A percentile compares a stretch with the other conserved stretches of the same genome.
Conservation (phyloP, 257 asterid genomes). For the Nicotiana tomentosiformis region DNA sequence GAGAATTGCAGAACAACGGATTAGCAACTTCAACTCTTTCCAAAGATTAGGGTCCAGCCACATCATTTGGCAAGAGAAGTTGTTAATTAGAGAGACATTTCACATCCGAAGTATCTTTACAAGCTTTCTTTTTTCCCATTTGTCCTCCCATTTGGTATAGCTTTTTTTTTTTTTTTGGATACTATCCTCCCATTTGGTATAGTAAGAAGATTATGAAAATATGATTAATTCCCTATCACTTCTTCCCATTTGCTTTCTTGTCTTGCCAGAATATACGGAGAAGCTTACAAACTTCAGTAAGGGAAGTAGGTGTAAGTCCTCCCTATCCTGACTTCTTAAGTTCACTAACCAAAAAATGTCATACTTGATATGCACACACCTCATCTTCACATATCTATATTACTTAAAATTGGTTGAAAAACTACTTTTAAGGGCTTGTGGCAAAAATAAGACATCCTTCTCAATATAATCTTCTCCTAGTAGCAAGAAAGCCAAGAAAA, state of each 20-base stretch:
- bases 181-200: background rate
- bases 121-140: background rate
- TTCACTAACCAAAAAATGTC: background rate
- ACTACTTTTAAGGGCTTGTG: background rate
- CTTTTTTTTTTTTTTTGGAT: too few relatives aligned
- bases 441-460: background rate
- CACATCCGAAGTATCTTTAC: background rate
- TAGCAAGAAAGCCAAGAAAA: background rate
- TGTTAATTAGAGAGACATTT: background rate
- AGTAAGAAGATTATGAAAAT: background rate
- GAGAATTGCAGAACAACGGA: background rate
- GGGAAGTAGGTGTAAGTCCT: background rate
- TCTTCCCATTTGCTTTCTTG: background rate
- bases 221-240: background rate
- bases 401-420: background rate
- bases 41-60: background rate
- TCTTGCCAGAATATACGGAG: background rate
- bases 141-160: background rate
- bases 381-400: background rate
- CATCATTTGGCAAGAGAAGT: background rate
- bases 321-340: background rate
- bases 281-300: background rate
- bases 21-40: background rate
- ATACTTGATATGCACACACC: background rate
- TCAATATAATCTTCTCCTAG: constrained; percentile 6